Evolutionary conservation across 2,329 filamentous ascomycete genomes (phyloP).

Genomic region (Plenodomus lindquistii): DNA sequence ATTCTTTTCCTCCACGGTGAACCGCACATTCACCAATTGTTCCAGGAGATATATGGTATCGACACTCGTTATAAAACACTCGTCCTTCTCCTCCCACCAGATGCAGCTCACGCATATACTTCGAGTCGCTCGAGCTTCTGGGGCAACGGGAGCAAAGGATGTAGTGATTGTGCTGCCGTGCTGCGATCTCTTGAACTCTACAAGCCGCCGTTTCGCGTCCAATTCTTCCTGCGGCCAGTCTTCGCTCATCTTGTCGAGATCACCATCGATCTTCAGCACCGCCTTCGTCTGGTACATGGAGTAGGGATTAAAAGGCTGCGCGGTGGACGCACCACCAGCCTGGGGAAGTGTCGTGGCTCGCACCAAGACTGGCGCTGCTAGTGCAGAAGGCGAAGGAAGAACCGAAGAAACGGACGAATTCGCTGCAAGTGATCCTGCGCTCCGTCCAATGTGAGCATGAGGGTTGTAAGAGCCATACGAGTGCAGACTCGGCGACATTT

Average conservation of each 20-base stretch:
- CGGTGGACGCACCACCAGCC: slow-evolving; percentile 49
- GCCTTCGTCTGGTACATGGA: slow-evolving; percentile 81
- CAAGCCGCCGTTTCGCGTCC: slow-evolving; percentile 77
- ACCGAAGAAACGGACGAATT: slow-evolving; percentile 44
- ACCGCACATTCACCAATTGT: slow-evolving; percentile 81
- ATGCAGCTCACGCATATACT: slow-evolving; percentile 98
- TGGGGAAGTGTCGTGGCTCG: slow-evolving; percentile 68
- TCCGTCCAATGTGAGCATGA: slow-evolving; percentile 50
- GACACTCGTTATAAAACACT: slow-evolving; percentile 93
- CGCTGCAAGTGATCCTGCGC: slow-evolving; percentile 45
- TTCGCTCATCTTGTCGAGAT: slow-evolving; percentile 80
- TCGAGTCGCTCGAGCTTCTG: slow-evolving; percentile 77
- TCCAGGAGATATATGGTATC: slow-evolving; percentile 96
- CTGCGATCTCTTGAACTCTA: slow-evolving; percentile 85
- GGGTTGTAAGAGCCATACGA: slow-evolving; percentile 51
- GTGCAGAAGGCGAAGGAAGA: slow-evolving; percentile 50
- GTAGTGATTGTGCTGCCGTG: slow-evolving; percentile 79
- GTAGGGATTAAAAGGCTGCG: slow-evolving; percentile 70
- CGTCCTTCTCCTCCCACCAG: slow-evolving; percentile 88
- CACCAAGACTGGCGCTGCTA: slow-evolving; percentile 63
- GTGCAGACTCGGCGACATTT: slow-evolving; percentile 40
- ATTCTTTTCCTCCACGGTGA: slow-evolving; percentile 98
- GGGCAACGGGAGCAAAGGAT: slow-evolving; percentile 76
- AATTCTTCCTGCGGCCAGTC: slow-evolving; percentile 84
- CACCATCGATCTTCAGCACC: slow-evolving; percentile 79